Evolutionary conservation across 2,329 filamentous ascomycete genomes (phyloP), one percentile per base, ranked within the genome.

Genomic region (Pseudogymnoascus sp.): DNA sequence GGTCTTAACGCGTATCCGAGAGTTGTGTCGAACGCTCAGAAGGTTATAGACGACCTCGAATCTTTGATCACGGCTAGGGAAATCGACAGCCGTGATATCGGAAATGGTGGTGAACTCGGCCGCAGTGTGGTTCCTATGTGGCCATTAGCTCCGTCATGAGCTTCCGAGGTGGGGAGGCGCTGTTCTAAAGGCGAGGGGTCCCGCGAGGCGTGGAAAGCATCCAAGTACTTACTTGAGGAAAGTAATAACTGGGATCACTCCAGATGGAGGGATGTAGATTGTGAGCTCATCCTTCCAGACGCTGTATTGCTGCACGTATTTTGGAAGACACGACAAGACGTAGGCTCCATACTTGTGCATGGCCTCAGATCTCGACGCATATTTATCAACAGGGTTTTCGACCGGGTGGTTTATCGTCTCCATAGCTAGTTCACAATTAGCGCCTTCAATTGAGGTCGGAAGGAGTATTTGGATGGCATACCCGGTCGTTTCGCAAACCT

Each of bases 221-320:
- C 38, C 3, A 35, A 16, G 11, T 72, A 61, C 74, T 86, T 85
- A 85, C 80, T 97, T 97, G 72, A 99, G 83, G 81, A 99, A 99
- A 66, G 84, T 86, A 77, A 99, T 93, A 72, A 96, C 89, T 40
- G 95, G 95, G 70, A 97, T 85, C 70, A 97, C 86, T 69, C 91
- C 95, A 38, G 89, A 80, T 1, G 95, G 95, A 59, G 91, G 82
- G 73, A 97, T 95, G 78, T 96, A 93, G 76, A 97, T 91, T 71
- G 89, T 92, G 74, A 99, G 86, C 79, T 99, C 95, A 75, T 99
- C 95, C 81, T 99, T 99, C 95, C 95, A 99, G 63, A 99, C 93
- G 11, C 93, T 96, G 81, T 97, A 97, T 80, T 99, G 95, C 81
- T 99, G 96, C 72, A 99, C 86, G 79, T 96, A 97, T 82, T 97